Evolutionary conservation across 1,139 yeast species (phyloP).

Genomic region (Arxiozyma slooffiae): DNA sequence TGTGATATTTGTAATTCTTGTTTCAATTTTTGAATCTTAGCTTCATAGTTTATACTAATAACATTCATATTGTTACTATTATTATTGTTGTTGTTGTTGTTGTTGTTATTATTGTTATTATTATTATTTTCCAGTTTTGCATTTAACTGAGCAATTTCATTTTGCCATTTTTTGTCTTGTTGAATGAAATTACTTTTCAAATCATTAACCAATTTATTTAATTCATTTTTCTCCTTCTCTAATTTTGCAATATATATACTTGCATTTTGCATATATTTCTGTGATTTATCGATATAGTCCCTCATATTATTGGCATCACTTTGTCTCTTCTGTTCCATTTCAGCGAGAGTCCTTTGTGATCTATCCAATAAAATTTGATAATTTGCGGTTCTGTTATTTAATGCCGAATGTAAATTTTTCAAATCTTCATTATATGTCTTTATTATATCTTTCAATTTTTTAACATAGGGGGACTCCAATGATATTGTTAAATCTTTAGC

Average conservation of each 20-base stretch:
- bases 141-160: background rate
- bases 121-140: background rate
- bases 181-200: background rate
- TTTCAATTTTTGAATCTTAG: background rate
- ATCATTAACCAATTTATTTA: background rate
- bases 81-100: background rate
- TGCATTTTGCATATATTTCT: background rate
- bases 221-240: background rate
- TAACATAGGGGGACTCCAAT: background rate
- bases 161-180: background rate
- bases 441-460: slow-evolving; percentile 1
- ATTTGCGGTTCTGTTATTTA: slow-evolving; percentile 3
- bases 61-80: background rate
- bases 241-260: background rate
- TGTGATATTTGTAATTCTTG: background rate
- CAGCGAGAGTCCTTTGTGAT: background rate
- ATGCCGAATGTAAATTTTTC: background rate
- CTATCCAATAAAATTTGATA: background rate
- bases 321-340: background rate
- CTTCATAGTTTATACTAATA: background rate
- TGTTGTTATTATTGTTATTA: background rate
- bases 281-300: background rate
- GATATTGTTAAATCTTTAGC: background rate
- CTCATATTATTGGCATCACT: slow-evolving; percentile 1
- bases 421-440: background rate